phyloP scores from a whole-genome alignment of 2,329 filamentous ascomycete genomes.

The Furcasterigmium sp. region DNA sequence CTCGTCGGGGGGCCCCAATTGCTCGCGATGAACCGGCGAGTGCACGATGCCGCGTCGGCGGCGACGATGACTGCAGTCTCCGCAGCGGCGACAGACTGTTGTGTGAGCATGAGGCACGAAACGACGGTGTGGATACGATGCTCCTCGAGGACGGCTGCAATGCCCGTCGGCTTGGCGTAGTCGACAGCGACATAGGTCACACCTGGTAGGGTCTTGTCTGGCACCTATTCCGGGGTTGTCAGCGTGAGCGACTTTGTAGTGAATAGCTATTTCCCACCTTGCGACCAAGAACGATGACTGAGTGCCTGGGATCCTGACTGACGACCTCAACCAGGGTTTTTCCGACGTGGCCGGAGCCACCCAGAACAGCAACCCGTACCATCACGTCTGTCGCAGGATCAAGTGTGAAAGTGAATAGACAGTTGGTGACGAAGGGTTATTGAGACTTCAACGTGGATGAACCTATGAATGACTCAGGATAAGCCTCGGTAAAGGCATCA shows the following conservation, averaged over 20 bases:
- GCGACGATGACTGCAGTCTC: constrained; percentile 37
- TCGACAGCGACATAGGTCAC: neutral
- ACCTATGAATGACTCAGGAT: too few species aligned
- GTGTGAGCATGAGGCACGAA: constrained; percentile 29
- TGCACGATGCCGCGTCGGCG: constrained; percentile 28
- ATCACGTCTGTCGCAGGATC: too few species aligned
- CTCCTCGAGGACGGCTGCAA: neutral
- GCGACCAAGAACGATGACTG: neutral
- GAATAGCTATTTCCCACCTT: neutral
- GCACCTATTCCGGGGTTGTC: neutral
- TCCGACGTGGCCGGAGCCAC: neutral
- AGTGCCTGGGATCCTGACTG: neutral
- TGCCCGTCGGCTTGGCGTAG: neutral
- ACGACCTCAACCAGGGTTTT: neutral
- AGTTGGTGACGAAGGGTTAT: too few species aligned
- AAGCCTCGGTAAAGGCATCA: too few species aligned
- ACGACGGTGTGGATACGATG: constrained; percentile 35
- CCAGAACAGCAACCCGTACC: neutral
- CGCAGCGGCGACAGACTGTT: constrained; percentile 18
- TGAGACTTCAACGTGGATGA: too few species aligned
- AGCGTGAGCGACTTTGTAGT: too few species aligned
- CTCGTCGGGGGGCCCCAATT: constrained; percentile 23
- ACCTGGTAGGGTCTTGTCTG: neutral
- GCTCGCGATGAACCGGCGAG: constrained; percentile 35
- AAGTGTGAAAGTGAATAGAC: too few species aligned